These are phyloP conservation scores for Trichoderma reesei DNA, from an alignment of 495 filamentous ascomycete genomes.

Conservation along the genomic window DNA sequence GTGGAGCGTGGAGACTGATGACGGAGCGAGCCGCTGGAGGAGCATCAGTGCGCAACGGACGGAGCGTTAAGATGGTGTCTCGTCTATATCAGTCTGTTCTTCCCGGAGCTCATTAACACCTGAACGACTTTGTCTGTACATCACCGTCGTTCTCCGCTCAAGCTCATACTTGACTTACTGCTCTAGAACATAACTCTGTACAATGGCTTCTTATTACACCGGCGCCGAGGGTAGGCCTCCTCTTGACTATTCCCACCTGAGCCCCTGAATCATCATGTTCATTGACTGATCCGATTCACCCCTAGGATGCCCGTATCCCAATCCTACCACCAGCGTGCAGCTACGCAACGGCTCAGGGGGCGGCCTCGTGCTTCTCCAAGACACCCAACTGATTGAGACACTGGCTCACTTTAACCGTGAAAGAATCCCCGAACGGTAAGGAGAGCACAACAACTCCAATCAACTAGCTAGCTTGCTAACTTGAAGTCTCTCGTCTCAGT, in stretches of 20 bases:
- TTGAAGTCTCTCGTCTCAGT: neutral
- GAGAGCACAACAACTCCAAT: conserved; percentile 19
- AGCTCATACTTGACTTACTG: neutral
- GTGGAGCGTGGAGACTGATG: neutral
- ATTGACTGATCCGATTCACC: neutral
- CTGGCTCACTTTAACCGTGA: conserved; percentile 59
- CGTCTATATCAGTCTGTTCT: neutral
- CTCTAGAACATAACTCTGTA: too few relatives aligned
- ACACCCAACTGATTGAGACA: conserved; percentile 35
- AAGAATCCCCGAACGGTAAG: conserved; percentile 34
- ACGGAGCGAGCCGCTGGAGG: neutral
- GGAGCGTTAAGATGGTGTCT: neutral
- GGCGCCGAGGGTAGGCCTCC: conserved; percentile 23
- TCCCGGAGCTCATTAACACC: neutral
- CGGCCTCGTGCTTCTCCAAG: conserved; percentile 24
- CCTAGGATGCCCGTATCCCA: conserved; percentile 16
- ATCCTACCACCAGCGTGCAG: conserved; percentile 12
- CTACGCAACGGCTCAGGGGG: conserved; percentile 10
- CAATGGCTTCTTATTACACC: conserved; percentile 2
- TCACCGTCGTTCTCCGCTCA: neutral
- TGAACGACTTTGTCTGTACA: neutral
- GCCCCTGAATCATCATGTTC: neutral
- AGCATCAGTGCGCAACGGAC: neutral
- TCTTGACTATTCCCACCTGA: neutral
- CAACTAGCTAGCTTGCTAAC: conserved; percentile 19